These are phyloP conservation scores for Candida boidinii DNA, from an alignment of 805 yeast species.

Conservation along the genomic window DNA sequence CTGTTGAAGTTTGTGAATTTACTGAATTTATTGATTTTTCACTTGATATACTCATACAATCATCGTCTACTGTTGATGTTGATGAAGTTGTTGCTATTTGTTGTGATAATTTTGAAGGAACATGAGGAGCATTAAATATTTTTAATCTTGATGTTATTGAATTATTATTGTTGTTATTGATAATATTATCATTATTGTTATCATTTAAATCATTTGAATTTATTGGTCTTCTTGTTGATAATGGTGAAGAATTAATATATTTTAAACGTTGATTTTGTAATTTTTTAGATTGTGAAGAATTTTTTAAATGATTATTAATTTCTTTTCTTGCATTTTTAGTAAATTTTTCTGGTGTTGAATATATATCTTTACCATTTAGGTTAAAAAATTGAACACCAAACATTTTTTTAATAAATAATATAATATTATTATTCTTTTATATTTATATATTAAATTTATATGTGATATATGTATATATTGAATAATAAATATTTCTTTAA, in stretches of 20 bases:
- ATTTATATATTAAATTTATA: no score
- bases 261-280: slow-evolving; percentile 7
- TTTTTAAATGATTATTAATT: slow-evolving; percentile 18
- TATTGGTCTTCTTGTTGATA: slow-evolving; percentile 6
- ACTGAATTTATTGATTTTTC: background rate
- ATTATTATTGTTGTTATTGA: background rate
- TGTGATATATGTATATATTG: no score
- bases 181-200: background rate
- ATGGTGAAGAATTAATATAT: slow-evolving; percentile 28
- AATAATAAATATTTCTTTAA: no score
- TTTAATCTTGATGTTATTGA: no score
- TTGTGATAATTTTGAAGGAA: no score
- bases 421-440: no score
- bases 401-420: slow-evolving; percentile 9
- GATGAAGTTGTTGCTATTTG: background rate
- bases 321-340: slow-evolving; percentile 25
- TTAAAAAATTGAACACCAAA: slow-evolving; percentile 22
- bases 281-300: slow-evolving; percentile 4
- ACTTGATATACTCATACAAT: background rate
- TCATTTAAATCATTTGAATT: slow-evolving; percentile 2
- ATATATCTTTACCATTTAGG: slow-evolving; percentile 16
- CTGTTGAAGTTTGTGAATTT: background rate
- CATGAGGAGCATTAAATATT: no score
- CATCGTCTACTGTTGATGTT: background rate
- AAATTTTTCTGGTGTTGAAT: slow-evolving; percentile 23